Conservation (phyloP, 78 protist species). For the Cavenderia fasciculata region DNA sequence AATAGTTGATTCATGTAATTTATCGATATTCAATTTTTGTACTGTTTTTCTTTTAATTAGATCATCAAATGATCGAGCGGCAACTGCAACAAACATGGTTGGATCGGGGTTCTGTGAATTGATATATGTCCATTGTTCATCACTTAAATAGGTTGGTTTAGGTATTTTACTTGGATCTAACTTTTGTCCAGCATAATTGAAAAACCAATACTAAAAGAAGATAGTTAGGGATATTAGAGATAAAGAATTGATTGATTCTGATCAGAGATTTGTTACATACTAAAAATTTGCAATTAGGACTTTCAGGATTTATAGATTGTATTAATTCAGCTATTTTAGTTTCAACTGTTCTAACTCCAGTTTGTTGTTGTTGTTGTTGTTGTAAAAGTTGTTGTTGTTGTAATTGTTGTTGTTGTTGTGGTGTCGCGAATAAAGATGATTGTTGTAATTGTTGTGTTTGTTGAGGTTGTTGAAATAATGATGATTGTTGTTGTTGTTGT, state of each 20-base stretch:
- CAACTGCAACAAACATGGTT: conserved; percentile 39
- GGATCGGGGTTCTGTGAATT: conserved; percentile 59
- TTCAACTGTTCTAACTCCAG: conserved; percentile 15
- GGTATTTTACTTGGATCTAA: conserved; percentile 43
- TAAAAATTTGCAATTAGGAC: conserved; percentile 48
- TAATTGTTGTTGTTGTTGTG: conserved; percentile 17
- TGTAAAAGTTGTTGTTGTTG: conserved; percentile 4
- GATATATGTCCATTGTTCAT: conserved; percentile 49
- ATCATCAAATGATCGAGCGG: conserved; percentile 62
- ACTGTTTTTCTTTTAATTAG: conserved; percentile 20
- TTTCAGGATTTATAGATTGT: conserved; percentile 44
- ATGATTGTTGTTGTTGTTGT: neutral
- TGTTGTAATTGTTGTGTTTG: neutral
- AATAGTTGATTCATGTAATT: conserved; percentile 8
- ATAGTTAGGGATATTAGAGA: neutral
- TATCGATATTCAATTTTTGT: conserved; percentile 36
- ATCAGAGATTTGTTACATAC: neutral
- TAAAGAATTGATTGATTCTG: neutral
- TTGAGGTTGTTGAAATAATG: neutral
- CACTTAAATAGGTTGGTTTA: conserved; percentile 45
- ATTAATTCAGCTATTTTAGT: conserved; percentile 24
- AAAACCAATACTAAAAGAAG: conserved; percentile 41
- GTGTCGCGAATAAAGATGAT: neutral
- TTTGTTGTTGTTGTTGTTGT: conserved; percentile 13
- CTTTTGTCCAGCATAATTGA: conserved; percentile 35